Percentiles rank a stretch among this genome's conserved stretches.
These are phyloP conservation scores for Cryptococcus deneoformans DNA, from an alignment of 1,284 basidiomycete genomes.

Conservation along the genomic window DNA sequence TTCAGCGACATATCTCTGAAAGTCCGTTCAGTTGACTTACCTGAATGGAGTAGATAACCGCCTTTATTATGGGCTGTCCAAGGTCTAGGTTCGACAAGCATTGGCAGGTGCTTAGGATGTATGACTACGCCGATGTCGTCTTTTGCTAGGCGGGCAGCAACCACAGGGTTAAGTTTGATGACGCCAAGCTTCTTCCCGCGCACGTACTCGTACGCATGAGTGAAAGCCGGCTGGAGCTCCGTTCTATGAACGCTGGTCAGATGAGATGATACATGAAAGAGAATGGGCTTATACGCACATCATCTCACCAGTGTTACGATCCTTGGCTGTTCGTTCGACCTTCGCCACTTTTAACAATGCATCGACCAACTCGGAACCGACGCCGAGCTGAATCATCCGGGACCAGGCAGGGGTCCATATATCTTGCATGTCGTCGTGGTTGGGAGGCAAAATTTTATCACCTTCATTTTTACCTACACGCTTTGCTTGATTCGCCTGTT, in stretches of 20 bases:
- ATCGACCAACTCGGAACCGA: constrained; percentile 82
- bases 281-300: constrained; percentile 50
- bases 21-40: constrained; percentile 51
- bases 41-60: constrained; percentile 75
- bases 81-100: constrained; percentile 87
- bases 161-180: constrained; percentile 79
- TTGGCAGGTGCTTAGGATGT: constrained; percentile 91
- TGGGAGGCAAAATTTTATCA: neutral
- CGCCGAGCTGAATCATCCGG: constrained; percentile 66
- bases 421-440: constrained; percentile 54
- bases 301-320: constrained; percentile 59
- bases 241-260: neutral
- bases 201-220: constrained; percentile 89
- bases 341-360: constrained; percentile 79
- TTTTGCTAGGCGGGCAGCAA: constrained; percentile 73
- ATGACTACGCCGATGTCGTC: constrained; percentile 74
- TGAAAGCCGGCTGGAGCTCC: constrained; percentile 76
- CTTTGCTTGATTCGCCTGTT: constrained; percentile 54
- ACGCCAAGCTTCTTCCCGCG: constrained; percentile 89
- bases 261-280: neutral
- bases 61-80: constrained; percentile 80
- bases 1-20: neutral
- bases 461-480: constrained; percentile 27
- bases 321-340: constrained; percentile 62
- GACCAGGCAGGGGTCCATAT: constrained; percentile 80